These are phyloP conservation scores for Sutorius australiensis DNA, from an alignment of 768 basidiomycete species.

Conservation along the genomic window DNA sequence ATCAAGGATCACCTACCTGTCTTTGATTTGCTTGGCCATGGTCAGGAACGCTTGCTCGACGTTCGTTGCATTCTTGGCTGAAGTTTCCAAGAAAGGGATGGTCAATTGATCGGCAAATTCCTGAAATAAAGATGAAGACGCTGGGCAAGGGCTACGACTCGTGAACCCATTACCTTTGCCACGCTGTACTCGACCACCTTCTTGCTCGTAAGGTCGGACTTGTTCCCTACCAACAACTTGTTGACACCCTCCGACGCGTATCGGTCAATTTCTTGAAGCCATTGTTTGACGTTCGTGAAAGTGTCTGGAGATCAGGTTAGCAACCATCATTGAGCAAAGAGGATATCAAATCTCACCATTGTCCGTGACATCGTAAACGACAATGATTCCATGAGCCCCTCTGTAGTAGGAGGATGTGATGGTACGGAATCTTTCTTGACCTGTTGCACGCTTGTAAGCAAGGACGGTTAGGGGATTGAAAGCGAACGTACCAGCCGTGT, in stretches of 20 bases:
- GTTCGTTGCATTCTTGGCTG: constrained; percentile 98
- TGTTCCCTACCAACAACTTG: constrained; percentile 98
- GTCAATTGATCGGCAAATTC: constrained; percentile 94
- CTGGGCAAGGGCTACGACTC: neutral
- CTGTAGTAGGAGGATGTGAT: constrained; percentile 99
- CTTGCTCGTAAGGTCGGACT: constrained; percentile 96
- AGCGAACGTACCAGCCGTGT: constrained; percentile 74
- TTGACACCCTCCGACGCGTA: constrained; percentile 99
- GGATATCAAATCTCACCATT: constrained; percentile 50
- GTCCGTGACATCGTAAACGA: constrained; percentile 98
- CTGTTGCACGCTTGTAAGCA: constrained; percentile 35
- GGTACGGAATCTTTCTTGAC: constrained; percentile 97
- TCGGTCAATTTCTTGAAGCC: constrained; percentile 89
- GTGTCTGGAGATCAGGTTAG: constrained; percentile 57
- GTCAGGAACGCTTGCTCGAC: constrained; percentile 99
- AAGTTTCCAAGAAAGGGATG: constrained; percentile 96
- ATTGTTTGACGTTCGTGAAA: constrained; percentile 93
- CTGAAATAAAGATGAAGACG: constrained; percentile 35
- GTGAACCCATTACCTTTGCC: constrained; percentile 59
- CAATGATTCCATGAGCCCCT: constrained; percentile 96
- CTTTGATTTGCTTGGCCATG: constrained; percentile 95
- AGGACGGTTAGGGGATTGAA: neutral
- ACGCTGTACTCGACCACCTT: constrained; percentile 89
- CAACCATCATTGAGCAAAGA: neutral
- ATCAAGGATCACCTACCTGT: constrained; percentile 51